Evolutionary conservation across 1,284 basidiomycete species (phyloP).

Genomic region (Mycena citricolor): DNA sequence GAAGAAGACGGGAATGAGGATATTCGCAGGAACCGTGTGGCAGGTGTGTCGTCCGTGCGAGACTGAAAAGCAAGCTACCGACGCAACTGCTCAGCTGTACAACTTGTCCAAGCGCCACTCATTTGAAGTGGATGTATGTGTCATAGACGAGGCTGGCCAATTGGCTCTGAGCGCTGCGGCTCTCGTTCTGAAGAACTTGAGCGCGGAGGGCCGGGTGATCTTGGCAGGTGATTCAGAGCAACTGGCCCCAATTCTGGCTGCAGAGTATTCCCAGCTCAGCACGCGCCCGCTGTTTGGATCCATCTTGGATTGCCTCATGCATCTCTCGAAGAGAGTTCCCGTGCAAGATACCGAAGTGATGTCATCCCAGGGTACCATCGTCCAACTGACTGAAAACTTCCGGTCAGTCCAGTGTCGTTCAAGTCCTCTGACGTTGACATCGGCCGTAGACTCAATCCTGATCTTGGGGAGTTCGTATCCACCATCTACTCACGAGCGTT

Average conservation of each 20-base stretch:
- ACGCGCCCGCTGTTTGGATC: constrained; percentile 45
- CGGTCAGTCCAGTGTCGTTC: constrained; percentile 27
- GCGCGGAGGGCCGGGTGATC: constrained; percentile 38
- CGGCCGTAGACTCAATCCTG: constrained; percentile 49
- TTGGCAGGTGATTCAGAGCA: constrained; percentile 53
- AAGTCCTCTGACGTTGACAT: not conserved
- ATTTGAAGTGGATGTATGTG: constrained; percentile 41
- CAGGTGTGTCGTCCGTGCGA: constrained; percentile 40
- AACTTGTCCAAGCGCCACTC: constrained; percentile 42
- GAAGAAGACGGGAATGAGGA: constrained; percentile 23
- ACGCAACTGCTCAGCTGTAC: constrained; percentile 34
- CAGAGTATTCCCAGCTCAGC: constrained; percentile 42
- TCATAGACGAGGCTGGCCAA: constrained; percentile 52
- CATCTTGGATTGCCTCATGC: constrained; percentile 46
- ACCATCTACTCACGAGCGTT: constrained; percentile 48
- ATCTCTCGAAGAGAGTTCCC: constrained; percentile 22
- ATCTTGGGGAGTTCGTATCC: constrained; percentile 49
- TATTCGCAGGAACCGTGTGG: constrained; percentile 48
- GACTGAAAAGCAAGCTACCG: no score
- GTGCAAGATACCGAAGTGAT: constrained; percentile 16
- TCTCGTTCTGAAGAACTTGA: constrained; percentile 43
- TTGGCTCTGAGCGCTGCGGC: constrained; percentile 44
- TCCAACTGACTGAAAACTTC: constrained; percentile 51
- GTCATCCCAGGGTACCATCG: constrained; percentile 36
- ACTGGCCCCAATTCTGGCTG: constrained; percentile 47